Evolutionary conservation across 2,329 filamentous ascomycete genomes (phyloP), one percentile per base, ranked within the genome.

Genomic region (Akanthomyces lecanii): DNA sequence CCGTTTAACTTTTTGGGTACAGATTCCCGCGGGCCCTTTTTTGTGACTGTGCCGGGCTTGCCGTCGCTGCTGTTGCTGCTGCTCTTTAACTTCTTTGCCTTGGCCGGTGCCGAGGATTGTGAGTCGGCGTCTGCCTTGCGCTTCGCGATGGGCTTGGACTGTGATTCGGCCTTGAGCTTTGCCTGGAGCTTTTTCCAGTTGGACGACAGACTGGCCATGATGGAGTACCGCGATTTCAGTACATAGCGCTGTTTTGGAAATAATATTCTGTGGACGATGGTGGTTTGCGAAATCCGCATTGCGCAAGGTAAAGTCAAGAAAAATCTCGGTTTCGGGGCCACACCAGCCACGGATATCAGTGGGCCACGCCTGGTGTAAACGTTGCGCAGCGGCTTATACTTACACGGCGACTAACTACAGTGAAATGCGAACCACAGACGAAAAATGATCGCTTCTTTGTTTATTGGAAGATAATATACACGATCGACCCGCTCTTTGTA

Each of bases 131-230:
- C 72, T 38, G 75, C 71, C 68, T 82, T 79, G 66, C 81, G 76
- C 65, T 81, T 80, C 16, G 74, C 59, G 75, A 76, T 67, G n/a
- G 74, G 64, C 18, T 72, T 69, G 18, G 74, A 69, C n/a, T 74
- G 64, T 33, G 77, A 73, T 64, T 82, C 79, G 47, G 79, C 72
- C 70, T 83, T 80, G 68, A 86, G 76, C 69, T 82, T 82, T 67
- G 84, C 83, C 76, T 92, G 89, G 61, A 93, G 81, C 76, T 84
- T 89, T 76, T 91, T 92, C 90, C 90, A 93, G 73, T 93, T 93
- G 61, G 84, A 86, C 14, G 86, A 89, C 40, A 88, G 75, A 69
- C 78, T 78, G 44, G 74, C 74, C 75, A 77, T 77, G 55, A 40
- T 69, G 44, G n/a, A 40, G 33, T 30, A 16, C 6, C 18, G 16